phyloP scores from a whole-genome alignment of 1,139 yeast genomes.

The Yamadazyma membranifaciens region DNA sequence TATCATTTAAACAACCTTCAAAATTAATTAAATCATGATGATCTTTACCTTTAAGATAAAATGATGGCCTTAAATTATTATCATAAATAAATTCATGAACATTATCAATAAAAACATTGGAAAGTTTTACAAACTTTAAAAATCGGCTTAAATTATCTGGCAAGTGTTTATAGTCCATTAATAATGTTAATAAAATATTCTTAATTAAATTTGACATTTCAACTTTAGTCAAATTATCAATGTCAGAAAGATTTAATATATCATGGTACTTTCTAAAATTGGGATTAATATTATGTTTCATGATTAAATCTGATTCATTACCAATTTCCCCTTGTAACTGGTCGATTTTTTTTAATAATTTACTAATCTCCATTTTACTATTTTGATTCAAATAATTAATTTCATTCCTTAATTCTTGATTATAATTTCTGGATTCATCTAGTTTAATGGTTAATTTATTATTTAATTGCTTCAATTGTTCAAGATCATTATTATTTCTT shows the following conservation, averaged over 20 bases:
- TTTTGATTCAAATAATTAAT: conserved; percentile 12
- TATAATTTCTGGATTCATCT: conserved; percentile 13
- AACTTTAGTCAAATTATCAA: conserved; percentile 25
- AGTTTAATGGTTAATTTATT: conserved; percentile 13
- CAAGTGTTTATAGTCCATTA: conserved; percentile 27
- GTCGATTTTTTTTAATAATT: conserved; percentile 3
- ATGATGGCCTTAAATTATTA: conserved; percentile 15
- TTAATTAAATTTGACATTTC: conserved; percentile 31
- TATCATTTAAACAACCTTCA: conserved; percentile 22
- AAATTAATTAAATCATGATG: conserved; percentile 16
- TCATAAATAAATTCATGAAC: conserved; percentile 24
- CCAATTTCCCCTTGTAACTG: conserved; percentile 13
- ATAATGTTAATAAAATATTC: conserved; percentile 31
- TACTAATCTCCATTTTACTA: conserved; percentile 2
- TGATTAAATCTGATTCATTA: conserved; percentile 8
- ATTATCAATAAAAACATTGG: conserved; percentile 27
- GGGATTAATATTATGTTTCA: conserved; percentile 12
- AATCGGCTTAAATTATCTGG: conserved; percentile 25
- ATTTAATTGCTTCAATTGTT: conserved; percentile 8
- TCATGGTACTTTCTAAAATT: conserved; percentile 25
- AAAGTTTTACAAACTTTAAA: conserved; percentile 24
- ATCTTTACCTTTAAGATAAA: conserved; percentile 14
- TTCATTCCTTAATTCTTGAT: conserved; percentile 20
- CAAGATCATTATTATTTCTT: conserved; percentile 5
- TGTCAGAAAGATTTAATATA: conserved; percentile 25